Evolutionary conservation across 192 early-diverging fungal genomes (phyloP), one percentile per base, ranked within the genome.

Genomic region (Gigaspora rosea): DNA sequence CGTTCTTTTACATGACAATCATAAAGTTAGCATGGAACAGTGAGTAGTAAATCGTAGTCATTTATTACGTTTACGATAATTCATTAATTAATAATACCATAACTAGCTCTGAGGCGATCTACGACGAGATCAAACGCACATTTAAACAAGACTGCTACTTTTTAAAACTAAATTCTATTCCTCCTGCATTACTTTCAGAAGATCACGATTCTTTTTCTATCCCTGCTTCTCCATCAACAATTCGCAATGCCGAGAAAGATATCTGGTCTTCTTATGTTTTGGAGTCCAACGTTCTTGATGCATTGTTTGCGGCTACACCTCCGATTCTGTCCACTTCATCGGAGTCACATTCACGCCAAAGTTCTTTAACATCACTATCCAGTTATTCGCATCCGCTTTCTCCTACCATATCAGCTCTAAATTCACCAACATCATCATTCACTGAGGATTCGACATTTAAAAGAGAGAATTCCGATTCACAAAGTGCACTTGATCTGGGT

Each of bases 1-100:
- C 76, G 80, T 98, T 36, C 80, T 99, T 18, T 78, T 98, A 8
- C 95, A 99, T 80, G 97, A 99, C 76, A 87, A 87, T 22, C 76
- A 88, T 36, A 79, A 78, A 66, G 80, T 86, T 35, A 84, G 81
- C 36, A 36, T 88, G 11, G 88, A 84, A 77, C 76, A 90, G 86
- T 91, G 83, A 85, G 80, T 79, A 49, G 12, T 33, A 3, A 57
- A 65, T 72, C 59, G 18, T 76, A 73, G 71, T 58, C 51, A 20
- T 48, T 13, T 10, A 49, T 69, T 5, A 10, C 12, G 2, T 22
- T 11, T n/a, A 27, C 41, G 10, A 3, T 57, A 32, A 71, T 57
- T 10, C 12, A 70, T 22, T 27, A 47, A 49, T 18, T 50, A 70
- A 70, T 7, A n/a, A n/a, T 20, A 41, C 22, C 10, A 5, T 20